These are phyloP conservation scores for Termitomyces sp. DNA, from an alignment of 1,284 basidiomycete species.

Conservation along the genomic window DNA sequence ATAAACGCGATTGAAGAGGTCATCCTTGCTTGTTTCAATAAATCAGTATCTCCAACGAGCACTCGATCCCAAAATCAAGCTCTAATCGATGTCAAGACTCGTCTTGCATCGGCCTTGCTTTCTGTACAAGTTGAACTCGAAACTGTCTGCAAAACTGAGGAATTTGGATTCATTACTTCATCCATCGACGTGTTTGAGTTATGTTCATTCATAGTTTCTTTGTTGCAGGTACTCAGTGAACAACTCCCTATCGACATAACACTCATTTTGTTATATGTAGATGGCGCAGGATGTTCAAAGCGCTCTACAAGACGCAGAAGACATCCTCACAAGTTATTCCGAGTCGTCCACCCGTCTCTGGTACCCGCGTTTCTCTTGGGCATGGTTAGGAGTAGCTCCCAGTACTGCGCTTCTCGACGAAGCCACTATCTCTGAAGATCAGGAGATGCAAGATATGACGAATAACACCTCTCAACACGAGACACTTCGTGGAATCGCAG, in stretches of 20 bases:
- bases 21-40: constrained; percentile 33
- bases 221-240: constrained; percentile 36
- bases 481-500: constrained; percentile 23
- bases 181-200: constrained; percentile 32
- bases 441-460: constrained; percentile 14
- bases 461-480: constrained; percentile 18
- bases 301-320: constrained; percentile 33
- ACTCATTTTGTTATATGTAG: constrained; percentile 23
- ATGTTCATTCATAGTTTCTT: constrained; percentile 39
- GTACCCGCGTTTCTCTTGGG: constrained; percentile 39
- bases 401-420: constrained; percentile 37
- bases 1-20: constrained; percentile 32
- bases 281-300: constrained; percentile 40
- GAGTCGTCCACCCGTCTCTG: constrained; percentile 36
- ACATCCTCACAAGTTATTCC: constrained; percentile 32
- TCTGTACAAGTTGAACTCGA: constrained; percentile 31
- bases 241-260: neutral
- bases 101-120: constrained; percentile 28
- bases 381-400: constrained; percentile 46
- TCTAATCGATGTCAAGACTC: constrained; percentile 24
- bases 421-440: constrained; percentile 24
- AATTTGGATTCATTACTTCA: constrained; percentile 27
- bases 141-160: constrained; percentile 29
- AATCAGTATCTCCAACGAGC: constrained; percentile 18
- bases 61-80: constrained; percentile 25